Base-by-base conservation (phyloP, 2,329 filamentous ascomycete species). In the Sporothrix brasiliensis region DNA sequence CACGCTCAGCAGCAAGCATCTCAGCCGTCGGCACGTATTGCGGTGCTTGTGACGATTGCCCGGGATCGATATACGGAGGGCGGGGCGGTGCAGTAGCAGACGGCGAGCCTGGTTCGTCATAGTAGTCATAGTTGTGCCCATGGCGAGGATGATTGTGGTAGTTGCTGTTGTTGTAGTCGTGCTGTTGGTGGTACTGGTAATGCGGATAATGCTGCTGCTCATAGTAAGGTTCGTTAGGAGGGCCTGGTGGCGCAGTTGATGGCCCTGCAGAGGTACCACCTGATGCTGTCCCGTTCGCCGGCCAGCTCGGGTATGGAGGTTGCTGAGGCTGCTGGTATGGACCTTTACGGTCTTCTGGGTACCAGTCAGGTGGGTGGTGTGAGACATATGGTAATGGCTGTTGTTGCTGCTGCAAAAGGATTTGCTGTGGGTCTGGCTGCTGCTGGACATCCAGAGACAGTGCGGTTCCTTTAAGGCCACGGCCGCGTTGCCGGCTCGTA, bases 21-120 rank as follows among this genome's bases (percentile, higher is more conserved):
- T 86, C 82, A n/a, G 90, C 89, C 4, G 87, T 86, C 41, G 89
- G 87, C 19, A 89, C 77, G 74, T 87, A 85, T 39, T 76, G 71
- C 1, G 79, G 79, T 69, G 84, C 79, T 67, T 70, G 66, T 3
- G 50, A 34, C 1, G 71, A 72, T 86, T 80, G 73, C 73, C 74
- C 71, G 75, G 77, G 69, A 49, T 27, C 56, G 27, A 53, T 68
- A 34, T 60, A 63, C 70, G 77, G 75, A 70, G 79, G 50, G 34
- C 77, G 74, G 67, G 76, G 63, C 24, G 60, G 19, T 13, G 21
- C 24, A 3, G 41, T n/a, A 6, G 63, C 44, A 11, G 54, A 27
- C 10, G 66, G 76, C 47, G 39, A 30, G 66, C 75, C 70, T 11
- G 69, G 61, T 47, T 74, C 72, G 52, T 68, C 41, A n/a, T 67